A percentile compares a stretch with the other conserved stretches of the same genome.
Conservation (phyloP, 805 yeast species). For the Starmerella powellii region DNA sequence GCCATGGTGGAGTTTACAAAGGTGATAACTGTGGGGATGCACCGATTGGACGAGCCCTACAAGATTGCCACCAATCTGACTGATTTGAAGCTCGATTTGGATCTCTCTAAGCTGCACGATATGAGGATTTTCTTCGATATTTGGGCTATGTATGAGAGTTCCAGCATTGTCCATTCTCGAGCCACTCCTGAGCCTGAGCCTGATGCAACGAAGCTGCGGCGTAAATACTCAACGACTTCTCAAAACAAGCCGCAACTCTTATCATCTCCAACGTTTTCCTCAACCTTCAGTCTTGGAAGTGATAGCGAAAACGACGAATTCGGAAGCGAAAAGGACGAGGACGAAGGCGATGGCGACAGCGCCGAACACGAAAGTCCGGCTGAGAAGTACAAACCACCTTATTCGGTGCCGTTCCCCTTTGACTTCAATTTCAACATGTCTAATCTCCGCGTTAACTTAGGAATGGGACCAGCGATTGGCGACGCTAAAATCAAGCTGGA, state of each 20-base stretch:
- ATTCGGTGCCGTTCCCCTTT: slow-evolving; percentile 65
- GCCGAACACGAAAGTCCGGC: slow-evolving; percentile 22
- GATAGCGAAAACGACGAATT: background rate
- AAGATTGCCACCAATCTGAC: slow-evolving; percentile 38
- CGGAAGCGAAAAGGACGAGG: slow-evolving; percentile 22
- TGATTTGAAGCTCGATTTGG: slow-evolving; percentile 45
- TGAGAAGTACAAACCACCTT: slow-evolving; percentile 40
- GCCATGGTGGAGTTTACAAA: slow-evolving; percentile 32
- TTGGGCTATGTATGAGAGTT: slow-evolving; percentile 17
- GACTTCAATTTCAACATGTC: slow-evolving; percentile 45
- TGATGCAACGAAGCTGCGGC: slow-evolving; percentile 5
- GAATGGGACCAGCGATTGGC: slow-evolving; percentile 78
- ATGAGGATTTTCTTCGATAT: slow-evolving; percentile 47
- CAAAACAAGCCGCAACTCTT: background rate
- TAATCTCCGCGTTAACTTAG: slow-evolving; percentile 46
- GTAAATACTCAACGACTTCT: slow-evolving; percentile 12
- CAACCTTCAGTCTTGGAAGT: background rate
- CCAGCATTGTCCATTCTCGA: background rate
- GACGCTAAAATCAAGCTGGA: slow-evolving; percentile 43
- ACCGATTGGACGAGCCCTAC: slow-evolving; percentile 13
- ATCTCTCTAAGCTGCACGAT: slow-evolving; percentile 79
- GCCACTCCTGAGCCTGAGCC: slow-evolving; percentile 6
- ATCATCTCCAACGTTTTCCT: no score
- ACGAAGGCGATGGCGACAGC: background rate
- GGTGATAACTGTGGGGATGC: slow-evolving; percentile 5